phyloP scores from a whole-genome alignment of 2,329 filamentous ascomycete species.

The Fusarium heterosporum region DNA sequence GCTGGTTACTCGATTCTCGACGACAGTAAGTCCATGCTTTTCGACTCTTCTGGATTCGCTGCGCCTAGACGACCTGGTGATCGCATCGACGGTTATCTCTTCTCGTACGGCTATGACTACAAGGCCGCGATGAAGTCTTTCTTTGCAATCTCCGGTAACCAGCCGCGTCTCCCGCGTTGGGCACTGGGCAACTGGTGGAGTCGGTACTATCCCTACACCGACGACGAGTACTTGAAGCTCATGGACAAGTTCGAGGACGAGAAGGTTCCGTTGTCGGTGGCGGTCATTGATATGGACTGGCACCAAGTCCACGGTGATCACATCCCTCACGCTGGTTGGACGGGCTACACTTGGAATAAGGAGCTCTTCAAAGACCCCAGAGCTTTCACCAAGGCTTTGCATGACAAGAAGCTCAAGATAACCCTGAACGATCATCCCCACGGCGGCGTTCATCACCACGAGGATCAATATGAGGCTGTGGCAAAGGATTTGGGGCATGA shows the following conservation, averaged over 20 bases:
- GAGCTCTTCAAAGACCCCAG: constrained; percentile 63
- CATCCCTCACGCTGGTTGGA: constrained; percentile 58
- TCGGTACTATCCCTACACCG: constrained; percentile 68
- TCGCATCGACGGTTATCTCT: constrained; percentile 69
- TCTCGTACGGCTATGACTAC: constrained; percentile 69
- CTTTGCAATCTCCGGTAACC: constrained; percentile 66
- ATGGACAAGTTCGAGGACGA: constrained; percentile 66
- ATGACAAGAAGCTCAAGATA: constrained; percentile 63
- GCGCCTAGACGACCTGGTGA: constrained; percentile 59
- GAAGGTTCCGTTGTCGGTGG: constrained; percentile 67
- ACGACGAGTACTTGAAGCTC: constrained; percentile 66
- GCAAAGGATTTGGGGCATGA: constrained; percentile 65
- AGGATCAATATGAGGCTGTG: constrained; percentile 67
- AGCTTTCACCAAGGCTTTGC: constrained; percentile 63
- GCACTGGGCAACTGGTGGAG: constrained; percentile 75
- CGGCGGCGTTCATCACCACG: constrained; percentile 66
- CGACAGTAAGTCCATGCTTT: constrained; percentile 67
- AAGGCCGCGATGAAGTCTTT: constrained; percentile 64
- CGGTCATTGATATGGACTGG: constrained; percentile 76
- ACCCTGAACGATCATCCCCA: constrained; percentile 73
- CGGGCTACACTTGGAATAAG: constrained; percentile 71
- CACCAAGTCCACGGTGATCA: constrained; percentile 64
- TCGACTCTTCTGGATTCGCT: constrained; percentile 65
- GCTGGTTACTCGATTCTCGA: constrained; percentile 65
- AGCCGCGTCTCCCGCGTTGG: constrained; percentile 68